phyloP scores from a whole-genome alignment of 495 filamentous ascomycete species.

The Aspergillus taichungensis region DNA sequence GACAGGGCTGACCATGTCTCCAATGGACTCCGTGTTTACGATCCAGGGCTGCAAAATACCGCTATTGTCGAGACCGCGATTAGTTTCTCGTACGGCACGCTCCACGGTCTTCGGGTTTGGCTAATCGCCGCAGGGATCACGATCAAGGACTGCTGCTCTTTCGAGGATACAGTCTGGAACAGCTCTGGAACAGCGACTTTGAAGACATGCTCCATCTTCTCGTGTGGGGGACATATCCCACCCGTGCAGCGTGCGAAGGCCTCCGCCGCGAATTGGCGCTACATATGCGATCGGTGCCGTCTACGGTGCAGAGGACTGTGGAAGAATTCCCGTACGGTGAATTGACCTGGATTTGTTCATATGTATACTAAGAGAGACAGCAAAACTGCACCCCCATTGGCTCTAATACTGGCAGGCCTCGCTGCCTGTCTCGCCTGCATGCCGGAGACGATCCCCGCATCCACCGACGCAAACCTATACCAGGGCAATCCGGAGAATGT shows the following conservation, averaged over 20 bases:
- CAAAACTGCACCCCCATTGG: constrained; percentile 16
- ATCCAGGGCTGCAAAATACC: constrained; percentile 49
- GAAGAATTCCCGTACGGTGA: constrained; percentile 19
- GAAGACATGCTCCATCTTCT: constrained; percentile 32
- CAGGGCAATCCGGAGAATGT: constrained; percentile 11
- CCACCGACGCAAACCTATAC: constrained; percentile 17
- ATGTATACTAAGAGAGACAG: constrained; percentile 6
- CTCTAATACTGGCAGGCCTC: constrained; percentile 26
- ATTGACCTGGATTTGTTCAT: not conserved
- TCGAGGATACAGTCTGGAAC: constrained; percentile 23
- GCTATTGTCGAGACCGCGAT: constrained; percentile 41
- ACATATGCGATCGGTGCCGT: constrained; percentile 21
- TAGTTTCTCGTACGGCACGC: constrained; percentile 39
- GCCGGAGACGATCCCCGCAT: constrained; percentile 17
- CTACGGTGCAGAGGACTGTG: constrained; percentile 17
- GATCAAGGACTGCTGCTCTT: constrained; percentile 20
- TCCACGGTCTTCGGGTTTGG: not conserved
- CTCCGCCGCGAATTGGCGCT: constrained; percentile 15
- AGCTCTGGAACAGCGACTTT: constrained; percentile 29
- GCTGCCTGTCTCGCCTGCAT: constrained; percentile 20
- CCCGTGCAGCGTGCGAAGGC: constrained; percentile 10
- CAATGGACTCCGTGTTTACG: constrained; percentile 39
- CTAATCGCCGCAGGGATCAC: constrained; percentile 18
- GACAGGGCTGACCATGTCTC: constrained; percentile 19
- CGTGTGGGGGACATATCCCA: constrained; percentile 24